These are phyloP conservation scores for Epichloe brachyelytri DNA, from an alignment of 2,329 filamentous ascomycete genomes.

Conservation along the genomic window DNA sequence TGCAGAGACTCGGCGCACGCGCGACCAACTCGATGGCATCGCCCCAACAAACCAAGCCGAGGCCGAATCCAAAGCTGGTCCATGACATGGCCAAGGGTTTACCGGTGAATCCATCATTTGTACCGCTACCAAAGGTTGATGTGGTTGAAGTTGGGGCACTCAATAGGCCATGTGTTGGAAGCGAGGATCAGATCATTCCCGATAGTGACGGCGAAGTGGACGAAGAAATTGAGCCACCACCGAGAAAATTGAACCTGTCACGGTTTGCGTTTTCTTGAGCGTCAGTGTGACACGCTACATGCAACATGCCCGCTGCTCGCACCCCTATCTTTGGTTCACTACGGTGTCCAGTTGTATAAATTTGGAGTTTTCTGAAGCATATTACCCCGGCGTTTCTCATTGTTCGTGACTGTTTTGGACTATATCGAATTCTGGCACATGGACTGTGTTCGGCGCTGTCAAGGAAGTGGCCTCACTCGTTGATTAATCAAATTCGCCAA, in stretches of 20 bases:
- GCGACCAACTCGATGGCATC: slow-evolving; percentile 22
- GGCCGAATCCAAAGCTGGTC: slow-evolving; percentile 11
- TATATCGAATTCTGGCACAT: background rate
- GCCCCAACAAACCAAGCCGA: slow-evolving; percentile 17
- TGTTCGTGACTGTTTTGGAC: background rate
- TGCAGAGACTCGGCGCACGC: slow-evolving; percentile 38
- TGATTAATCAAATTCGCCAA: background rate
- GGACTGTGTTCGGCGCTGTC: background rate
- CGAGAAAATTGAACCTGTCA: slow-evolving; percentile 32
- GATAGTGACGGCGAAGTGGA: slow-evolving; percentile 38
- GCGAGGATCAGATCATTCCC: slow-evolving; percentile 43
- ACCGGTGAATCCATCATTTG: slow-evolving; percentile 39
- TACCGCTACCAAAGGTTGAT: slow-evolving; percentile 42
- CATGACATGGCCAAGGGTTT: slow-evolving; percentile 20
- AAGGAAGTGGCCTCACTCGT: background rate
- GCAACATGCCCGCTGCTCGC: background rate
- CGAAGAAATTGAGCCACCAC: slow-evolving; percentile 18
- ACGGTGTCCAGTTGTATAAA: background rate
- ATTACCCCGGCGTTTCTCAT: slow-evolving; percentile 6
- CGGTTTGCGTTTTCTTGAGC: slow-evolving; percentile 29
- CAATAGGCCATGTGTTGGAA: slow-evolving; percentile 31
- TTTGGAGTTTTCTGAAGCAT: background rate
- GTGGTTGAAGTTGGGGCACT: slow-evolving; percentile 39
- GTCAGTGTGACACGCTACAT: background rate
- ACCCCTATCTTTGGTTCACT: background rate